Evolutionary conservation across 192 early-diverging fungal genomes (phyloP).

Genomic region (Geosiphon pyriformis): DNA sequence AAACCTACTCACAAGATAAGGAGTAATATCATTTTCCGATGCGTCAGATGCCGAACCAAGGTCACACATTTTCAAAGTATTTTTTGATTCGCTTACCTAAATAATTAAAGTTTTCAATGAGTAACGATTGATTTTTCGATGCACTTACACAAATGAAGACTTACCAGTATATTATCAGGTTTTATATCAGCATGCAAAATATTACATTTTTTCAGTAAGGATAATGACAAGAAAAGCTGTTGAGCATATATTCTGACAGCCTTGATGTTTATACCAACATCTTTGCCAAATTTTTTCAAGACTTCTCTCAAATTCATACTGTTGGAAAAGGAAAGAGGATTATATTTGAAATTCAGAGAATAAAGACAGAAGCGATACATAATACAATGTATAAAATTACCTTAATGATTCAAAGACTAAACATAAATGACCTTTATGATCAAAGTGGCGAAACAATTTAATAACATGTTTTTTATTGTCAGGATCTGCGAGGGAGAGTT

Average conservation of each 20-base stretch:
- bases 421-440: conserved; percentile 86
- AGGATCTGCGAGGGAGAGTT: conserved; percentile 79
- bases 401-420: conserved; percentile 91
- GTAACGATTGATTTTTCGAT: too few relatives aligned
- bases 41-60: conserved; percentile 89
- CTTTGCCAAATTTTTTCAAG: conserved; percentile 91
- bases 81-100: conserved; percentile 60
- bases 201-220: conserved; percentile 73
- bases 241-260: conserved; percentile 89
- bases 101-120: not conserved
- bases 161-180: conserved; percentile 93
- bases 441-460: conserved; percentile 77
- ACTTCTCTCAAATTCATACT: conserved; percentile 90
- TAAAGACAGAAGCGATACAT: too few relatives aligned
- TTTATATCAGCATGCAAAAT: conserved; percentile 96
- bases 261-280: conserved; percentile 87
- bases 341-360: too few relatives aligned
- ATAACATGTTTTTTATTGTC: conserved; percentile 86
- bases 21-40: conserved; percentile 87
- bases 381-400: too few relatives aligned
- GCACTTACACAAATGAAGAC: not conserved
- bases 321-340: conserved; percentile 85
- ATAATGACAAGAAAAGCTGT: conserved; percentile 82
- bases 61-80: conserved; percentile 85
- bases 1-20: conserved; percentile 92